Conservation (phyloP, 352 stramenopile genomes). For the Phytopythium montanum region DNA sequence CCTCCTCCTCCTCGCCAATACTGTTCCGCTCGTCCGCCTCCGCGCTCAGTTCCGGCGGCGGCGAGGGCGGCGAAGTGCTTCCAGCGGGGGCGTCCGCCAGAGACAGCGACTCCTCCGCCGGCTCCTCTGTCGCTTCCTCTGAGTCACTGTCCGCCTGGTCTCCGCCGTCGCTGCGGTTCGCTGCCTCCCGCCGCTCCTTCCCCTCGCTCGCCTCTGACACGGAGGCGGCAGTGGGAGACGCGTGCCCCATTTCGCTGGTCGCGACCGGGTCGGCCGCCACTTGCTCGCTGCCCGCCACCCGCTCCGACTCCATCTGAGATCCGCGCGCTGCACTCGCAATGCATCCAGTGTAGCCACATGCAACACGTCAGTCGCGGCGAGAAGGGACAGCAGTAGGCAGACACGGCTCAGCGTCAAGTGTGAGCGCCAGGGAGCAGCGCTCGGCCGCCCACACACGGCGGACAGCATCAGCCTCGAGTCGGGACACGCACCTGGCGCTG, state of each 20-base stretch:
- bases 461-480: background rate
- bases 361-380: background rate
- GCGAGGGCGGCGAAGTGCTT: background rate
- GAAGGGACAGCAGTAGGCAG: background rate
- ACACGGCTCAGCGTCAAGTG: background rate
- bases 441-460: background rate
- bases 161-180: background rate
- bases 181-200: background rate
- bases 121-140: background rate
- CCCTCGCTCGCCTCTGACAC: background rate
- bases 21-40: background rate
- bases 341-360: background rate
- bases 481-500: background rate
- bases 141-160: background rate
- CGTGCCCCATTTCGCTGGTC: background rate
- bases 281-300: background rate
- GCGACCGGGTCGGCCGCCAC: background rate
- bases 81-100: background rate
- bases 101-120: background rate
- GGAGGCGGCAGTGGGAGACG: background rate
- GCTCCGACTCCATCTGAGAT: conserved; percentile 6
- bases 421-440: background rate
- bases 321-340: background rate
- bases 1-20: background rate
- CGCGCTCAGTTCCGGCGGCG: background rate